Conservation (phyloP, 805 yeast genomes). For the Candida anglica region DNA sequence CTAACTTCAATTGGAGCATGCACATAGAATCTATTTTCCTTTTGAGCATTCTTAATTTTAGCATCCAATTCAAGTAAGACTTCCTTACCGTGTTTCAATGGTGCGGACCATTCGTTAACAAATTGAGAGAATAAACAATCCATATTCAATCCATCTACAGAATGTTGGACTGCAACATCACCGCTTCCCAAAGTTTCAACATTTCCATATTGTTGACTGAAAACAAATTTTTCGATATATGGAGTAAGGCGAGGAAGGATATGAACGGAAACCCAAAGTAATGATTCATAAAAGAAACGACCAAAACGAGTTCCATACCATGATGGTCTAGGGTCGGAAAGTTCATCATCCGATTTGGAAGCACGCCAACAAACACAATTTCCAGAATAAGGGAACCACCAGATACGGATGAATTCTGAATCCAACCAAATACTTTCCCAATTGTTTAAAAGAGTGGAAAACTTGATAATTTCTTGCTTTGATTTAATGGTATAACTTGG, state of each 20-base stretch:
- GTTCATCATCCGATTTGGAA: conserved; percentile 61
- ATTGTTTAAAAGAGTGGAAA: conserved; percentile 62
- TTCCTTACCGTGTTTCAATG: conserved; percentile 72
- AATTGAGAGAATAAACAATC: conserved; percentile 92
- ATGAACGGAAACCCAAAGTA: conserved; percentile 76
- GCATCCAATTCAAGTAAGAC: conserved; percentile 61
- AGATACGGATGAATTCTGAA: conserved; percentile 85
- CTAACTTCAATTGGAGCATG: conserved; percentile 96
- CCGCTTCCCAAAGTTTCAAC: conserved; percentile 63
- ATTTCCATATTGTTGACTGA: conserved; percentile 76
- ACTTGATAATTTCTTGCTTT: conserved; percentile 74
- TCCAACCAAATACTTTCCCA: conserved; percentile 86
- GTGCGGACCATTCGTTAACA: conserved; percentile 97
- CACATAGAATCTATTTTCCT: conserved; percentile 64
- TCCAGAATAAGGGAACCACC: conserved; percentile 96
- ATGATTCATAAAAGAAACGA: conserved; percentile 70
- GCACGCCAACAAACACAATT: conserved; percentile 93
- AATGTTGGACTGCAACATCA: conserved; percentile 66
- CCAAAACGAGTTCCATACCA: conserved; percentile 87
- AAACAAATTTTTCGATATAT: conserved; percentile 76
- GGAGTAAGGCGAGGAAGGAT: conserved; percentile 78
- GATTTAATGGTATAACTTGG: conserved; percentile 82
- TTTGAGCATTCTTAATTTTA: conserved; percentile 58
- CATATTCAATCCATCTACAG: conserved; percentile 89
- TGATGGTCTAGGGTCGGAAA: conserved; percentile 61